Base-by-base conservation (phyloP, 257 asterid species). In the Catharanthus roseus region DNA sequence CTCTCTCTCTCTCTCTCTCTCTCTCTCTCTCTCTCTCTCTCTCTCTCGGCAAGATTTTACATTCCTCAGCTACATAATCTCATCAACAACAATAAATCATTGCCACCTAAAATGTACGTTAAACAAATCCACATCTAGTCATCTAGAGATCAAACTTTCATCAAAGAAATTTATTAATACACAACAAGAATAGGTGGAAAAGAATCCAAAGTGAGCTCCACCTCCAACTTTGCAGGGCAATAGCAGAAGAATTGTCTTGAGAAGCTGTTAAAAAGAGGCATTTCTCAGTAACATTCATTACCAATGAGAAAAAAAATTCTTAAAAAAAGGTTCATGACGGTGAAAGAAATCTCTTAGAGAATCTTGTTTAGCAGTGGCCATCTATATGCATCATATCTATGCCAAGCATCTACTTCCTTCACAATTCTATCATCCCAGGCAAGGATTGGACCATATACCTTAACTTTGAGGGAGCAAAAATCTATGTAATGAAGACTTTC, bases 201-300 rank as follows among this genome's bases (percentile, higher is more conserved):
- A 73, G 65, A n/a, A 80, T 71, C 26, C 55, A 67, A 13, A 82
- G 8, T 47, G 74, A 67, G 70, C 38, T 87, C 92, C 85, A 62
- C 47, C 76, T 68, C 81, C 78, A 76, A 28, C 62, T 67, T 65
- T 34, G 71, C 76, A 75, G 61, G 51, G 78, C 71, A 72, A 74
- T 70, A 12, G 72, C 82, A 4, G 78, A 73, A 26, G 87, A 81
- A 39, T 69, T 56, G 61, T 70, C 70, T 42, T 21, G 41, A 53
- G 80, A 23, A 57, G 77, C 92, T 87, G 92, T 56, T 34, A 54
- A 34, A 50, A 47, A 36, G 19, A 29, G 57, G 61, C 16, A 23
- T 33, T 62, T 71, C 44, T 47, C 65, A 66, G 13, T 5, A 11
- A 65, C 16, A 42, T 39, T 38, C 19, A 8, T 11, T 26, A 13